Conservation (phyloP, 148 eudicot species). For the Nepenthes gracilis region DNA sequence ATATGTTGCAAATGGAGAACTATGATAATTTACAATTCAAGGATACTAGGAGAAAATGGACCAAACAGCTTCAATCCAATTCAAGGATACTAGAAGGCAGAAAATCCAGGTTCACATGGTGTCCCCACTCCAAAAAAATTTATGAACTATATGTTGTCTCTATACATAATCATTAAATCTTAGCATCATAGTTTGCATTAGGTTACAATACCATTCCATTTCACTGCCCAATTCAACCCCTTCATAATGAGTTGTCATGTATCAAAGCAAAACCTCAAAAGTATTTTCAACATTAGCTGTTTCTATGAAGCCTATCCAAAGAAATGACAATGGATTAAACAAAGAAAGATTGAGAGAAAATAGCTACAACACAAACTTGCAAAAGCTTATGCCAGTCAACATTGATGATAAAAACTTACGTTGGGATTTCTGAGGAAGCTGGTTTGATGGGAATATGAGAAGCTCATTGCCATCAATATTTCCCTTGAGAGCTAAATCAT, state of each 20-base stretch:
- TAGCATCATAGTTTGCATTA: no score
- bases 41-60: no score
- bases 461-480: conserved; percentile 66
- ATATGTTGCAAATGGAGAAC: no score
- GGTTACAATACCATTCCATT: neutral
- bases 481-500: conserved; percentile 80
- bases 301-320: neutral
- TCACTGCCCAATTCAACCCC: neutral
- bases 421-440: conserved; percentile 62
- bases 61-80: no score
- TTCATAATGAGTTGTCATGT: neutral
- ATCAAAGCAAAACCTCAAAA: neutral
- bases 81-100: no score
- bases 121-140: no score
- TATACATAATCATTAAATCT: no score
- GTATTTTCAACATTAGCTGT: neutral
- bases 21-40: no score
- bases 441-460: conserved; percentile 81
- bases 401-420: conserved; percentile 43
- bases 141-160: no score
- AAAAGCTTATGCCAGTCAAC: neutral
- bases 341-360: no score
- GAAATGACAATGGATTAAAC: no score
- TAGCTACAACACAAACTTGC: neutral
- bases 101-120: no score